Base-by-base conservation (phyloP, 805 yeast species). In the Candida suzukii region DNA sequence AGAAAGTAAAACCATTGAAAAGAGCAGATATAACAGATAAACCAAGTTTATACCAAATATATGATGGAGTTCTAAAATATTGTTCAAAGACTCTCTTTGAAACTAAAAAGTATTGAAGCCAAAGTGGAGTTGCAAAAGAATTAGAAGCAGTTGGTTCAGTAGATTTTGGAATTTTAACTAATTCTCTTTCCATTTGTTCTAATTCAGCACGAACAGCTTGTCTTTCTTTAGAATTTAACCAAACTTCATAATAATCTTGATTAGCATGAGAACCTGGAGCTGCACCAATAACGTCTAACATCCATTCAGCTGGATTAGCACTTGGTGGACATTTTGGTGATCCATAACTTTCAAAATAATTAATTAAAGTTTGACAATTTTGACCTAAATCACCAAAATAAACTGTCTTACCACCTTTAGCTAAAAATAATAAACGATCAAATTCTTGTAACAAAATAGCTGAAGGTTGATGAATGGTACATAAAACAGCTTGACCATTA, bases 271-370 rank as follows among this genome's bases (percentile, higher is more conserved):
- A 74, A 36, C 85, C 87, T 7, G 87, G 86, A 26, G 87, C 86
- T 39, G 87, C 86, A 50, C 88, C 87, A 49, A 81, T 81, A 47
- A 77, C 83, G 46, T 82, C 83, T 58, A 87, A 69, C 93, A 87
- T 87, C 91, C 93, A 87, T 64, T 85, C 95, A 13, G 88, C 88
- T 16, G 90, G 90, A 48, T 83, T 83, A 7, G 83, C 86, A 38
- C 70, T 67, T 3, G 66, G 61, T 14, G 88, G 87, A 63, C 88
- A 83, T 41, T 68, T 67, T 21, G 68, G 71, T 21, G 88, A 76
- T 34, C 87, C 87, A 47, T 80, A 57, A 9, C 55, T 56, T 55
- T 82, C 87, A 50, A 82, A 81, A 54, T 82, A 82, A 40, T 71
- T 62, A 41, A 80, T 78, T 64, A 82, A 67, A 7, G 74, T 70